phyloP scores from a whole-genome alignment of 2,329 filamentous ascomycete genomes.

The Penicillium sp. region DNA sequence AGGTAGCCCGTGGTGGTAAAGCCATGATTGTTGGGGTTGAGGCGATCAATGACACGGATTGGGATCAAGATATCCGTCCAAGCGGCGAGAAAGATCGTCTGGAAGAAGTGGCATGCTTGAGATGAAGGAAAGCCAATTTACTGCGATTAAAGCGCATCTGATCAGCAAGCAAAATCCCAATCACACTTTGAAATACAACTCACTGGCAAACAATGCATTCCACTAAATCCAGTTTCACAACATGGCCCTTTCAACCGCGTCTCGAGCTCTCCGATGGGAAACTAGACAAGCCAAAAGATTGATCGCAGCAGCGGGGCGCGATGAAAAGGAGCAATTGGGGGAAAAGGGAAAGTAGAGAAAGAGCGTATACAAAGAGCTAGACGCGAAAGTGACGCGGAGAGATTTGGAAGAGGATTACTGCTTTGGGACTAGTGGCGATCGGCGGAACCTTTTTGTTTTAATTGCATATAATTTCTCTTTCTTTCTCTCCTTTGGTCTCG shows the following conservation, averaged over 20 bases:
- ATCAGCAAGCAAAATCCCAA: not conserved
- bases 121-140: not conserved
- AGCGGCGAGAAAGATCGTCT: not conserved
- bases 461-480: not conserved
- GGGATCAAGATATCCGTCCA: not conserved
- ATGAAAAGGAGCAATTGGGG: not conserved
- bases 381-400: not conserved
- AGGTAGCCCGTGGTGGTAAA: slow-evolving; percentile 65
- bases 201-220: not conserved
- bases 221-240: not conserved
- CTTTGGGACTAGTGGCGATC: not conserved
- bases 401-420: not conserved
- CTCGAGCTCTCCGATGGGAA: not conserved
- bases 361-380: not conserved
- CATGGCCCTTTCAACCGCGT: not conserved
- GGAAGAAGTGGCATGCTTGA: not conserved
- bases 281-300: not conserved
- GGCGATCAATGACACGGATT: not conserved
- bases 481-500: not conserved
- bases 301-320: not conserved
- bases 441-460: not conserved
- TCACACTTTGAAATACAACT: not conserved
- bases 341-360: not conserved
- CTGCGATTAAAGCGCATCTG: not conserved
- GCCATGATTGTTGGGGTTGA: not conserved